Evolutionary conservation across 768 basidiomycete genomes (phyloP).

Genomic region (Chiua virens): DNA sequence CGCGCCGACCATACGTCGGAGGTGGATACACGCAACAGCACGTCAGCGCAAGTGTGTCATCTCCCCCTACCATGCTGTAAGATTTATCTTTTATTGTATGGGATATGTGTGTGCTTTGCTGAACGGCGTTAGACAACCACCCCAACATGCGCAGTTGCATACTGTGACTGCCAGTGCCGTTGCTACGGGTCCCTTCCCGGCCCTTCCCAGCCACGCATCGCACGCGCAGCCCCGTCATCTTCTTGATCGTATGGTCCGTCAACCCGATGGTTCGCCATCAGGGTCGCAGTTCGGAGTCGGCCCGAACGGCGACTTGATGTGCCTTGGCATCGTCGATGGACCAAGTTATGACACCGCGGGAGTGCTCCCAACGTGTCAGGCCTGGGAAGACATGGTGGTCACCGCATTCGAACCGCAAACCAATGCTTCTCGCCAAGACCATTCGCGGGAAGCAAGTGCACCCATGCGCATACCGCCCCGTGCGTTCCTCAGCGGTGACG

Average conservation of each 20-base stretch:
- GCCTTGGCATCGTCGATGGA: not conserved
- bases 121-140: slow-evolving; percentile 2
- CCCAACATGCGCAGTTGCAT: not conserved
- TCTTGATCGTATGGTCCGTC: not conserved
- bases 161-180: not conserved
- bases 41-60: not conserved
- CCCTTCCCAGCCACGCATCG: not conserved
- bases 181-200: not conserved
- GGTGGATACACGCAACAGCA: not conserved
- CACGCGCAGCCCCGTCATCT: not conserved
- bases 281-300: not conserved
- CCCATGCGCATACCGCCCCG: not conserved
- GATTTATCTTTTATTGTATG: not conserved
- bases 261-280: not conserved
- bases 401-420: not conserved
- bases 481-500: not conserved
- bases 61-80: not conserved
- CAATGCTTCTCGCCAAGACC: not conserved
- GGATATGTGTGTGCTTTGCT: no score
- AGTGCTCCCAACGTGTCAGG: not conserved
- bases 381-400: slow-evolving; percentile 8
- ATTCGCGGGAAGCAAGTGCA: not conserved
- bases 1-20: not conserved
- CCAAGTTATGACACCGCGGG: not conserved
- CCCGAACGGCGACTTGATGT: not conserved